Conservation (phyloP, 2,329 filamentous ascomycete genomes). For the Venturia nashicola region DNA sequence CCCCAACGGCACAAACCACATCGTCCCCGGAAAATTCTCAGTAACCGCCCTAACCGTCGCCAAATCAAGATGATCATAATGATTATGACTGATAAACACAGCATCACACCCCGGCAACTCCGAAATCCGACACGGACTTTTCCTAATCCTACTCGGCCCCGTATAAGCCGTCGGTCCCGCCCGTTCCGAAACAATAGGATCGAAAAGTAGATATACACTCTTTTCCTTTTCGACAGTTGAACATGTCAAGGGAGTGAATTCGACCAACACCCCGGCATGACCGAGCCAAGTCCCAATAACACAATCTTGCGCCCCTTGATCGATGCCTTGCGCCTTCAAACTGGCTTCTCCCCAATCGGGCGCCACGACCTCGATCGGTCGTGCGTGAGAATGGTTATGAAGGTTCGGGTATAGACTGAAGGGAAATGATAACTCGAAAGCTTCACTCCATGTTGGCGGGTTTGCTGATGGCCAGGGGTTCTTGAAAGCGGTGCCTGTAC, state of each 20-base stretch:
- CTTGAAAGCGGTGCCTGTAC: constrained; percentile 4
- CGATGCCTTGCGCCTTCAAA: background rate
- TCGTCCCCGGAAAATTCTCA: background rate
- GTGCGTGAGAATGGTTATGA: background rate
- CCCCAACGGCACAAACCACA: constrained; percentile 10
- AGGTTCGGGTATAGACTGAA: background rate
- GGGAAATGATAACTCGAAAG: constrained; percentile 1
- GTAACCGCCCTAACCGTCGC: background rate
- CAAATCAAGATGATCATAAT: constrained; percentile 10
- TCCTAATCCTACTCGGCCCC: background rate
- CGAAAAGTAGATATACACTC: constrained; percentile 5
- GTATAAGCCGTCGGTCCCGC: constrained; percentile 8
- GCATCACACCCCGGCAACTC: constrained; percentile 8
- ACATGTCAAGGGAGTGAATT: background rate
- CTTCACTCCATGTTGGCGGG: constrained; percentile 5
- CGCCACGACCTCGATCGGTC: constrained; percentile 4
- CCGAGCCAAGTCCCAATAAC: constrained; percentile 10
- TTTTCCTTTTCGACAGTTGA: background rate
- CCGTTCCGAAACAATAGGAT: constrained; percentile 6
- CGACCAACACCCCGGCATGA: constrained; percentile 8
- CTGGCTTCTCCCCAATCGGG: constrained; percentile 7
- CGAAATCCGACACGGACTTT: constrained; percentile 5
- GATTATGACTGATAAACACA: constrained; percentile 8
- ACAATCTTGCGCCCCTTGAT: background rate
- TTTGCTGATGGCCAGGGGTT: constrained; percentile 10